Conservation (phyloP, 768 basidiomycete genomes). For the Filobasidium wieringae region DNA sequence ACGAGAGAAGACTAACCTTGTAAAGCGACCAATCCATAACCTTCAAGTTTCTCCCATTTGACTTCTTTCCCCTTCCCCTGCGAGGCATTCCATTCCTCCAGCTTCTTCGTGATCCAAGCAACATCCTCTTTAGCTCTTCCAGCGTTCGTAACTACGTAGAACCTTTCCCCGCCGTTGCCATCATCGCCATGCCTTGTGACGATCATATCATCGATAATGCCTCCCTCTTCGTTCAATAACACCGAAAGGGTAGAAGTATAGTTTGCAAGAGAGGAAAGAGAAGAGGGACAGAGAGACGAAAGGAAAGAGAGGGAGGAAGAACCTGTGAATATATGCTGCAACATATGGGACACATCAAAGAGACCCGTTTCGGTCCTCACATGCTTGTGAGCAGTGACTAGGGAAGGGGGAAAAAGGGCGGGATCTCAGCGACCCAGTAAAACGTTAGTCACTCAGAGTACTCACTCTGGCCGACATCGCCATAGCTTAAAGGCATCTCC, state of each 20-base stretch:
- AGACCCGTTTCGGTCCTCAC: conserved; percentile 70
- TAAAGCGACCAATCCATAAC: conserved; percentile 77
- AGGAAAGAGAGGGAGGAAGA: conserved; percentile 66
- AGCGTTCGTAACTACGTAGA: conserved; percentile 94
- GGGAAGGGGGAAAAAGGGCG: not conserved
- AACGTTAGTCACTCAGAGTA: not conserved
- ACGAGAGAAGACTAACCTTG: conserved; percentile 62
- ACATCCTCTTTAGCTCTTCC: conserved; percentile 72
- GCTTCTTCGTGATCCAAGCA: conserved; percentile 56
- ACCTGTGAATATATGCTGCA: conserved; percentile 76
- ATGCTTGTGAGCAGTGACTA: conserved; percentile 82
- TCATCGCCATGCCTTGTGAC: conserved; percentile 53
- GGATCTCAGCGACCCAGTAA: not conserved
- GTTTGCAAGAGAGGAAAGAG: conserved; percentile 53
- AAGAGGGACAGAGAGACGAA: conserved; percentile 79
- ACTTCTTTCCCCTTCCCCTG: conserved; percentile 48
- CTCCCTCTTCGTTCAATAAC: conserved; percentile 73
- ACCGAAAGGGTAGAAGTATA: conserved; percentile 79
- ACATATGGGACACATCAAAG: conserved; percentile 98
- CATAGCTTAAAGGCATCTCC: conserved; percentile 84
- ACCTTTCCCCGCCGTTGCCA: conserved; percentile 42
- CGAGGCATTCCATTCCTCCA: conserved; percentile 64
- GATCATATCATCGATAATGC: conserved; percentile 92
- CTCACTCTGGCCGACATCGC: conserved; percentile 64
- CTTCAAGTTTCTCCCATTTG: conserved; percentile 65